Percentiles rank a stretch among this genome's conserved stretches.
Evolutionary conservation across 2,329 filamentous ascomycete species (phyloP).

Genomic region (Chrysoporthe puriensis): DNA sequence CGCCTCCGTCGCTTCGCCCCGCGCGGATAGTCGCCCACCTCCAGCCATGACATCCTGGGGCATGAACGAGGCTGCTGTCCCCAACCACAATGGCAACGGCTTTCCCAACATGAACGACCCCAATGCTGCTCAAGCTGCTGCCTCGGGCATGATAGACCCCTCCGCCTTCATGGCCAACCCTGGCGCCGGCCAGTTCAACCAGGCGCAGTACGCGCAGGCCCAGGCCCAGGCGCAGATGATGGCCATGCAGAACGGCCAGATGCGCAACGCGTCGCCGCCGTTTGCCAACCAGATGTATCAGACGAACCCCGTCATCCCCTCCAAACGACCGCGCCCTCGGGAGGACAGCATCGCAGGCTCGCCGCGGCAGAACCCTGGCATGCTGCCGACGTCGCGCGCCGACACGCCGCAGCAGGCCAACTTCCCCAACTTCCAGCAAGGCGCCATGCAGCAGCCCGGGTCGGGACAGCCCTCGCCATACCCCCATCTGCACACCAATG

Average conservation of each 20-base stretch:
- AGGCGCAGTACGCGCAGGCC: slow-evolving; percentile 59
- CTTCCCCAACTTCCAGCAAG: slow-evolving; percentile 72
- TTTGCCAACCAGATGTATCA: slow-evolving; percentile 81
- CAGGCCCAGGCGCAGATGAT: slow-evolving; percentile 53
- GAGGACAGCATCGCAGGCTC: slow-evolving; percentile 87
- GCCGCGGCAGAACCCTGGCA: slow-evolving; percentile 73
- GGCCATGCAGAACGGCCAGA: slow-evolving; percentile 78
- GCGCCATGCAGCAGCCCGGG: slow-evolving; percentile 63
- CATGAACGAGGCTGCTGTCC: slow-evolving; percentile 70
- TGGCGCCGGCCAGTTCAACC: slow-evolving; percentile 59
- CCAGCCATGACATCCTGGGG: slow-evolving; percentile 70
- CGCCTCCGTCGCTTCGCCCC: slow-evolving; percentile 21
- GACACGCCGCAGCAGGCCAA: slow-evolving; percentile 85
- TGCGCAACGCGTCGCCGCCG: slow-evolving; percentile 80
- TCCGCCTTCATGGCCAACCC: slow-evolving; percentile 65
- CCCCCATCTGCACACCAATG: slow-evolving; percentile 80
- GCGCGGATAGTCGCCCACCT: slow-evolving; percentile 36
- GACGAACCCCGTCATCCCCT: slow-evolving; percentile 84
- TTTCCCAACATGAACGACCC: slow-evolving; percentile 68
- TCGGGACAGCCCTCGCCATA: slow-evolving; percentile 71
- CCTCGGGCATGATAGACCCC: slow-evolving; percentile 66
- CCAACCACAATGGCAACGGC: slow-evolving; percentile 72
- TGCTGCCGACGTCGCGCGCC: slow-evolving; percentile 81
- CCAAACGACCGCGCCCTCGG: slow-evolving; percentile 79
- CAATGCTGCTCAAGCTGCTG: slow-evolving; percentile 45